Conservation (phyloP, 2,329 filamentous ascomycete species). For the Fusarium pseudoanthophilum region DNA sequence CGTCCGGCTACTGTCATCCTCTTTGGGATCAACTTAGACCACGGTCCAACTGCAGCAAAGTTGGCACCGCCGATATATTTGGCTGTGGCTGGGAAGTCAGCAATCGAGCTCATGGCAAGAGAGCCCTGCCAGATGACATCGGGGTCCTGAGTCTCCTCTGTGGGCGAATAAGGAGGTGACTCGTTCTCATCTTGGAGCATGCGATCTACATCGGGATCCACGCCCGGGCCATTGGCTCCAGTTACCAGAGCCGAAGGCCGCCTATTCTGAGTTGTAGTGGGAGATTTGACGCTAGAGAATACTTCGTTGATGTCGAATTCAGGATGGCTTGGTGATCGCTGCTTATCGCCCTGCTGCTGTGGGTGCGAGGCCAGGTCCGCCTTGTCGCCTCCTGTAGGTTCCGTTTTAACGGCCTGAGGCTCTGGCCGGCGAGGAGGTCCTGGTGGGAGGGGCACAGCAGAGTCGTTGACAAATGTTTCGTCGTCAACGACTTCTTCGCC, state of each 20-base stretch:
- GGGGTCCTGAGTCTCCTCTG: constrained; percentile 74
- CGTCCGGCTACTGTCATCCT: constrained; percentile 79
- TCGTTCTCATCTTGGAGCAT: constrained; percentile 84
- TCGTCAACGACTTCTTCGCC: constrained; percentile 90
- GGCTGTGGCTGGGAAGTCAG: constrained; percentile 79
- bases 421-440: constrained; percentile 38
- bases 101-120: constrained; percentile 79
- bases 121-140: constrained; percentile 82
- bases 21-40: constrained; percentile 79
- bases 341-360: constrained; percentile 57
- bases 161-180: constrained; percentile 85
- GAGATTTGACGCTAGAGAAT: constrained; percentile 84
- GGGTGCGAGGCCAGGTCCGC: constrained; percentile 43
- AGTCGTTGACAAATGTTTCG: constrained; percentile 62
- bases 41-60: constrained; percentile 70
- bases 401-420: constrained; percentile 49
- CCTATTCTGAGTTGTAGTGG: constrained; percentile 61
- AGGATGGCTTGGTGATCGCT: constrained; percentile 63
- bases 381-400: constrained; percentile 44
- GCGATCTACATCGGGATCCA: constrained; percentile 90
- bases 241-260: constrained; percentile 60
- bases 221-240: constrained; percentile 67
- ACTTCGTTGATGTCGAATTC: constrained; percentile 89
- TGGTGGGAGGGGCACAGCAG: constrained; percentile 47
- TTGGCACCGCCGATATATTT: constrained; percentile 88